These are phyloP conservation scores for Saccharomycopsis hybrid DNA, from an alignment of 1,139 yeast species.

Conservation along the genomic window DNA sequence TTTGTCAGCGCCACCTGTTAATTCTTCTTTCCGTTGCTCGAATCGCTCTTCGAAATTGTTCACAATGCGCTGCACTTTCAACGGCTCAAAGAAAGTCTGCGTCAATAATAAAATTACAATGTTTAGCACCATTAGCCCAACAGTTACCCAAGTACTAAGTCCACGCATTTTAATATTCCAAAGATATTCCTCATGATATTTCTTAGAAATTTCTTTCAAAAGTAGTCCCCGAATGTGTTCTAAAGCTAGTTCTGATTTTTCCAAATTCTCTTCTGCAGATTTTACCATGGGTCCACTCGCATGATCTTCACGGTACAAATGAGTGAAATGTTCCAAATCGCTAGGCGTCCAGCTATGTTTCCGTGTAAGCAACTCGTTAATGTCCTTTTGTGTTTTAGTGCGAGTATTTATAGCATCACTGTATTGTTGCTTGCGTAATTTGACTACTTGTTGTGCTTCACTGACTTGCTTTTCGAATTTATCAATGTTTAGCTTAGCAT, in stretches of 20 bases:
- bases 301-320: slow-evolving; percentile 75
- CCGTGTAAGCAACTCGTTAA: slow-evolving; percentile 81
- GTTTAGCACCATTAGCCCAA: slow-evolving; percentile 84
- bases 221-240: slow-evolving; percentile 67
- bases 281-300: slow-evolving; percentile 58
- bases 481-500: slow-evolving; percentile 57
- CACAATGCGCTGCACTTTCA: slow-evolving; percentile 80
- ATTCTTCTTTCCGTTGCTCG: too few species aligned
- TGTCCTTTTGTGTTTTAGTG: slow-evolving; percentile 71
- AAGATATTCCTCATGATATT: slow-evolving; percentile 95
- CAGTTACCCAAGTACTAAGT: slow-evolving; percentile 96
- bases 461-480: slow-evolving; percentile 43
- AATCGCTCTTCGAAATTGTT: slow-evolving; percentile 45
- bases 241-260: slow-evolving; percentile 52
- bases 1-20: not conserved
- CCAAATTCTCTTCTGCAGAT: slow-evolving; percentile 44
- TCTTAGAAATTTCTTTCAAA: slow-evolving; percentile 70
- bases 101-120: slow-evolving; percentile 70
- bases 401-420: slow-evolving; percentile 59
- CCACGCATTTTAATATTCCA: slow-evolving; percentile 96
- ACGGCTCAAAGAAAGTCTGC: slow-evolving; percentile 87
- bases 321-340: slow-evolving; percentile 82
- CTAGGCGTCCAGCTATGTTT: slow-evolving; percentile 72
- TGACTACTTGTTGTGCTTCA: slow-evolving; percentile 43
- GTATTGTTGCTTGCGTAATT: slow-evolving; percentile 46